Conservation (phyloP, 306 rosid species). For the Quercus bicolor region DNA sequence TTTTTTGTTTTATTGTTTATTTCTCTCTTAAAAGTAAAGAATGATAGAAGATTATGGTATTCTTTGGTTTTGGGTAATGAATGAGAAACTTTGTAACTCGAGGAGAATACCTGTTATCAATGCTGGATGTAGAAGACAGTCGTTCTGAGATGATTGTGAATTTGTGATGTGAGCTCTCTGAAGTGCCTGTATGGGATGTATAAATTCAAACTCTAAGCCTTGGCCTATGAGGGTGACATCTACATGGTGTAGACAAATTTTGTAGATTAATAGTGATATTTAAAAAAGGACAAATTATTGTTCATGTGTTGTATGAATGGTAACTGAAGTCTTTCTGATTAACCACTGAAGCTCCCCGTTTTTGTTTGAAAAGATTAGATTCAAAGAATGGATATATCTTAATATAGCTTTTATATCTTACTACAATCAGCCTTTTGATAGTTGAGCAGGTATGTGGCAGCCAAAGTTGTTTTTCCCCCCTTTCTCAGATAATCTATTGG, state of each 20-base stretch:
- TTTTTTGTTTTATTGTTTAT: not conserved
- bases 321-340: too few relatives aligned
- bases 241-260: not conserved
- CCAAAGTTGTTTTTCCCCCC: too few relatives aligned
- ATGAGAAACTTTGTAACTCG: not conserved
- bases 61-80: not conserved
- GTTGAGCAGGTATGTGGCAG: too few relatives aligned
- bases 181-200: not conserved
- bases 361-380: too few relatives aligned
- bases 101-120: not conserved
- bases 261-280: not conserved
- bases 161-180: not conserved
- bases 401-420: too few relatives aligned
- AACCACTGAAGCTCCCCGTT: too few relatives aligned
- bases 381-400: too few relatives aligned
- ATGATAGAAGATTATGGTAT: not conserved
- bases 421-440: too few relatives aligned
- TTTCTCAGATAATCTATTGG: not conserved
- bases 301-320: too few relatives aligned
- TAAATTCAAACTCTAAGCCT: not conserved
- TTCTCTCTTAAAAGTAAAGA: not conserved
- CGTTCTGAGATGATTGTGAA: not conserved
- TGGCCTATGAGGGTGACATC: not conserved
- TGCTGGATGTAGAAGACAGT: too few relatives aligned
- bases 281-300: too few relatives aligned